Base-by-base conservation (phyloP, 2,329 filamentous ascomycete species). In the Mycosphaerella sp. region DNA sequence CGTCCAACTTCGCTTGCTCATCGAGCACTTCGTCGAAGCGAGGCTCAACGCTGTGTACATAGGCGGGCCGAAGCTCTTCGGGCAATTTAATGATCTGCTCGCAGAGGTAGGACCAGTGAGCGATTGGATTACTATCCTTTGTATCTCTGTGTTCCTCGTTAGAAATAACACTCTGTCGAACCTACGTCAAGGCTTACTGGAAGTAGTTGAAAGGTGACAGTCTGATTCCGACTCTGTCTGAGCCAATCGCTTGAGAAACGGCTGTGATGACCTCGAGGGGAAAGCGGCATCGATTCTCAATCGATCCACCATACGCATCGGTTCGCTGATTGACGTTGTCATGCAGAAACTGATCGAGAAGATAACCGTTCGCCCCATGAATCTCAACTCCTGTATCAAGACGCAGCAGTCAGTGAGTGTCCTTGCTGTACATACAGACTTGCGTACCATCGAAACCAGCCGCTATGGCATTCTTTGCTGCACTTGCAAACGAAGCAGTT, bases 321-420 rank as follows among this genome's bases (percentile, higher is more conserved):
- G 68, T 78, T 7, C 79, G 71, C 30, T 70, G 68, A 63, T 82
- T 82, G 59, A 71, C 69, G 10, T 67, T 74, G 50, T 77, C 74
- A 53, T 79, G 82, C n/a, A 86, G 67, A 63, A 87, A 88, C 59
- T 82, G 75, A 50, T 76, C 75, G 2, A 84, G 63, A 1, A 88
- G 72, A 60, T 87, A 87, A 8, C 41, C 49, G 14, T 51, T 51
- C 18, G 43, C 42, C 49, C 57, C 59, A 51, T 73, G 70, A 13
- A 73, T 65, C 41, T 73, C 82, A 14, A 86, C 74, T 2, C 30
- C 30, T 32, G 30, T 32, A 10, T n/a, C 4, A 32, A n/a, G 9
- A 32, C 8, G 4, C 30, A 6, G 3, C 4, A 32, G 30, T 32
- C 13, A 32, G 30, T 7, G 30, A 32, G 9, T 10, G 30, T 32